These are phyloP conservation scores for Suhomyces terraborum DNA, from an alignment of 1,139 yeast species.

Conservation along the genomic window DNA sequence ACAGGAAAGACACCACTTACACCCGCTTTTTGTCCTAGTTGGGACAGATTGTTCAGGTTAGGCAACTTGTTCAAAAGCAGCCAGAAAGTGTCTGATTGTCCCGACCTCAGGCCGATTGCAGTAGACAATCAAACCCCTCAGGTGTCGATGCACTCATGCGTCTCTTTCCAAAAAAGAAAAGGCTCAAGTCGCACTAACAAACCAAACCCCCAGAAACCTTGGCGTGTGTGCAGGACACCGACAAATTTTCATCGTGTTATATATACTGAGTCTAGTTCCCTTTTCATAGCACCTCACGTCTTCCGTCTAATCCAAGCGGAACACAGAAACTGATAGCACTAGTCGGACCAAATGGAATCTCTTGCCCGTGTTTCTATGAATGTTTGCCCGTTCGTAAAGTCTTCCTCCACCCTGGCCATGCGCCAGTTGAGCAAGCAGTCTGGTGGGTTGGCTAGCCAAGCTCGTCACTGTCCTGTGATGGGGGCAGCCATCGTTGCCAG, in stretches of 20 bases:
- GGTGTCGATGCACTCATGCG: constrained; percentile 1
- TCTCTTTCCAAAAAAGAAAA: constrained; percentile 4
- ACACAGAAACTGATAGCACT: neutral
- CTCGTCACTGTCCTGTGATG: constrained; percentile 85
- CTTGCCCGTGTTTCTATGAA: constrained; percentile 74
- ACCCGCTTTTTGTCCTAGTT: neutral
- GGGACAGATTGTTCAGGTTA: neutral
- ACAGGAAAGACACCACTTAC: neutral
- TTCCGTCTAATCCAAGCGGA: neutral
- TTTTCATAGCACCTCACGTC: neutral
- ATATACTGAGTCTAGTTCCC: constrained; percentile 5
- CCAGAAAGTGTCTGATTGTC: neutral
- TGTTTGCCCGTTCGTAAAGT: constrained; percentile 83
- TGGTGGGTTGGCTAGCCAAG: constrained; percentile 58
- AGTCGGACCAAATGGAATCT: constrained; percentile 71
- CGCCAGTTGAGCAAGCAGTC: constrained; percentile 49
- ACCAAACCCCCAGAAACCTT: neutral
- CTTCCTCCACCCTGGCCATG: constrained; percentile 63
- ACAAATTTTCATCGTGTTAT: constrained; percentile 12
- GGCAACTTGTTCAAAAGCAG: neutral
- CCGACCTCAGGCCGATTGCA: neutral
- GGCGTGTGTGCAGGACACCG: constrained; percentile 7
- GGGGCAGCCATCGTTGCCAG: constrained; percentile 63
- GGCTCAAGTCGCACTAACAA: constrained; percentile 3
- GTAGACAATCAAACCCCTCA: constrained; percentile 6